phyloP scores from a whole-genome alignment of 2,329 filamentous ascomycete genomes.

The Hymenoscyphus infarciens region DNA sequence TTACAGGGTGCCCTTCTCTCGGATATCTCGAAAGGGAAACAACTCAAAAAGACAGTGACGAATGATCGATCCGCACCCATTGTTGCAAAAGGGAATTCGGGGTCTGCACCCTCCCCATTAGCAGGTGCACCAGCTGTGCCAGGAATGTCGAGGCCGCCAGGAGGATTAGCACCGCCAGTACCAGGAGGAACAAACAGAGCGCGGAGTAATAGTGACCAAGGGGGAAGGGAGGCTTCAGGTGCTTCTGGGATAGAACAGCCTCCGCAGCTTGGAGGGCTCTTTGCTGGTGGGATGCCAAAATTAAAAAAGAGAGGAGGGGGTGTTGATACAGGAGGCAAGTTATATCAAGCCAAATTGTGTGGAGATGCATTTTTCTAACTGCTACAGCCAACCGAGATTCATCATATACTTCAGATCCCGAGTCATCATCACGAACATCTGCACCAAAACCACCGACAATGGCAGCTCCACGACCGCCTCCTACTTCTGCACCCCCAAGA shows the following conservation, averaged over 20 bases:
- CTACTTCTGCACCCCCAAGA: slow-evolving; percentile 56
- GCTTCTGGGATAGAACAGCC: slow-evolving; percentile 52
- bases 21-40: slow-evolving; percentile 80
- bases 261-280: slow-evolving; percentile 82
- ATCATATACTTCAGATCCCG: slow-evolving; percentile 79
- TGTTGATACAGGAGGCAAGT: slow-evolving; percentile 65
- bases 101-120: slow-evolving; percentile 57
- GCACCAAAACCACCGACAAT: slow-evolving; percentile 55
- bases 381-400: slow-evolving; percentile 59
- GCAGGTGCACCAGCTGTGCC: slow-evolving; percentile 82
- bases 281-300: slow-evolving; percentile 94
- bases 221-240: slow-evolving; percentile 43
- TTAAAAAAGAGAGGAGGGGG: slow-evolving; percentile 82
- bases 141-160: slow-evolving; percentile 54
- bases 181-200: slow-evolving; percentile 63
- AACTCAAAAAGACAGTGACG: slow-evolving; percentile 79
- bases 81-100: slow-evolving; percentile 54
- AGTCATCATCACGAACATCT: slow-evolving; percentile 53
- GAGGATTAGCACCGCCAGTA: slow-evolving; percentile 67
- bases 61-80: slow-evolving; percentile 88
- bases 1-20: slow-evolving; percentile 75
- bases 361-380: slow-evolving; percentile 23
- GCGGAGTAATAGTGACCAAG: slow-evolving; percentile 80
- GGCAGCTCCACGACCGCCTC: slow-evolving; percentile 56
- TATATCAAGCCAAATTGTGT: neutral